A percentile compares a stretch with the other conserved stretches of the same genome.
phyloP scores from a whole-genome alignment of 768 basidiomycete species.

The Suillus luteus region DNA sequence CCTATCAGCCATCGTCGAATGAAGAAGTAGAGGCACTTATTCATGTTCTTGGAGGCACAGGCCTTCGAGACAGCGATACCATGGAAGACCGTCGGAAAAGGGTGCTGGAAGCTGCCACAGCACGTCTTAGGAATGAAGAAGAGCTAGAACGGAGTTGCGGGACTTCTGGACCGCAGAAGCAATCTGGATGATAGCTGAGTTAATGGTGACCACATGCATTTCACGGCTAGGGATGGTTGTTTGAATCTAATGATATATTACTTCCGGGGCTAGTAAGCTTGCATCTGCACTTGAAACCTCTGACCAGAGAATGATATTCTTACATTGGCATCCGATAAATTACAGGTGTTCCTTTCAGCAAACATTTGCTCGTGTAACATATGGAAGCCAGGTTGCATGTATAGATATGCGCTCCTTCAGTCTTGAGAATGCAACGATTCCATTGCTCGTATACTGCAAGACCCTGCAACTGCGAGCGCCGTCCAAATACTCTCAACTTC shows the following conservation, averaged over 20 bases:
- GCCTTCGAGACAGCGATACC: slow-evolving; percentile 40
- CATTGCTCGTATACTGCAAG: not conserved
- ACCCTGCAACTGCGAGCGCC: not conserved
- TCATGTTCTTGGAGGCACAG: slow-evolving; percentile 56
- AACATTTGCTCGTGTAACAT: not conserved
- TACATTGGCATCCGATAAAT: not conserved
- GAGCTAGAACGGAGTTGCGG: slow-evolving; percentile 75
- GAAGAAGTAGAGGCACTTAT: slow-evolving; percentile 57
- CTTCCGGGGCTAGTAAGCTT: not conserved
- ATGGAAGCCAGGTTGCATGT: not conserved
- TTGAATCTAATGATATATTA: not conserved
- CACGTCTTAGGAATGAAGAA: slow-evolving; percentile 61
- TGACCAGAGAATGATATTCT: not conserved
- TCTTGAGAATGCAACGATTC: not conserved
- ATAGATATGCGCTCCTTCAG: not conserved
- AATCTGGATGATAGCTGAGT: not conserved
- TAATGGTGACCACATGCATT: not conserved
- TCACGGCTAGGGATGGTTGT: not conserved
- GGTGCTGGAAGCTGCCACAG: slow-evolving; percentile 61
- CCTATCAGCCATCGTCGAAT: slow-evolving; percentile 55
- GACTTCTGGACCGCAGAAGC: slow-evolving; percentile 36
- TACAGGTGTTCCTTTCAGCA: not conserved
- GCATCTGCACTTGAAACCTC: not conserved
- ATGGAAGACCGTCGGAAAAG: slow-evolving; percentile 57
- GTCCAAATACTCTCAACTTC: not conserved